phyloP scores from a whole-genome alignment of 176 grass and related monocot species.

The Areca catechu region DNA sequence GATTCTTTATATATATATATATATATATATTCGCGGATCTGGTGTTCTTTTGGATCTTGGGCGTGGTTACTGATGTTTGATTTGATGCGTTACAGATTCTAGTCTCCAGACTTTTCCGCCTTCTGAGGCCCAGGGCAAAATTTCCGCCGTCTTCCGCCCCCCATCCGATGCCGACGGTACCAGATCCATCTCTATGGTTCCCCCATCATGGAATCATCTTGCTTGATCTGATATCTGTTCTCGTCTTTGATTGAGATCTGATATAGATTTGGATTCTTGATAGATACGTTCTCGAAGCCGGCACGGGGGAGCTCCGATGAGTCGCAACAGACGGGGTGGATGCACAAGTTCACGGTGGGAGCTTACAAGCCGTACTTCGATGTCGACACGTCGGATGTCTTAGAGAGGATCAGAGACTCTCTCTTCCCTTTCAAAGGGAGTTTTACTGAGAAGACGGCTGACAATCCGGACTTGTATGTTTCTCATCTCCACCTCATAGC shows the following conservation, averaged over 20 bases:
- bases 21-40: too few relatives aligned
- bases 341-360: slow-evolving; percentile 72
- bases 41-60: too few relatives aligned
- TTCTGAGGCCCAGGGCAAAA: slow-evolving; percentile 75
- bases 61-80: background rate
- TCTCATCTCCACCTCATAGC: background rate
- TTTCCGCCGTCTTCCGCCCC: slow-evolving; percentile 75
- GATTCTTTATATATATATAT: too few relatives aligned
- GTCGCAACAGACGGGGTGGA: slow-evolving; percentile 57
- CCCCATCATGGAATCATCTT: background rate
- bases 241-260: slow-evolving; percentile 16
- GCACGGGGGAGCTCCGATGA: slow-evolving; percentile 38
- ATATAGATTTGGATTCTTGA: slow-evolving; percentile 1
- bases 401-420: slow-evolving; percentile 91
- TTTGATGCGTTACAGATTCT: slow-evolving; percentile 36
- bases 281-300: slow-evolving; percentile 75
- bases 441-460: slow-evolving; percentile 90
- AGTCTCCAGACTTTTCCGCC: slow-evolving; percentile 90
- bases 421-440: slow-evolving; percentile 82
- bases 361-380: slow-evolving; percentile 92
- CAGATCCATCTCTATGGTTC: slow-evolving; percentile 24
- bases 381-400: slow-evolving; percentile 74
- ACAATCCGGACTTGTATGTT: slow-evolving; percentile 84
- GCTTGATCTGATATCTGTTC: background rate
- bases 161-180: slow-evolving; percentile 89